Base-by-base conservation (phyloP, 148 eudicot genomes). In the Camellia sinensis region DNA sequence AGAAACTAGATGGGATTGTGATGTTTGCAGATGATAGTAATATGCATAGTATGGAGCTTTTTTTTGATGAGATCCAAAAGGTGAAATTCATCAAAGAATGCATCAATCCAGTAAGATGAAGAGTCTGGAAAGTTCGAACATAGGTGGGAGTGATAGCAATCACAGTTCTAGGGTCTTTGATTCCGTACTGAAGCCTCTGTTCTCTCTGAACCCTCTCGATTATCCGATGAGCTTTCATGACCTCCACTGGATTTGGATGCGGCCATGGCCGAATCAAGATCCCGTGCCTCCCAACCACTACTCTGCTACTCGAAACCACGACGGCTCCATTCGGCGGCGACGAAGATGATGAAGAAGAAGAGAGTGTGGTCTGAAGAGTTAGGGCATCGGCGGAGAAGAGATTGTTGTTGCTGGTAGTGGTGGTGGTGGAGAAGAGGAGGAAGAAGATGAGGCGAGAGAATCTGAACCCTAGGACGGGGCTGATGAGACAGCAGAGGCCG, bases 11-110 rank as follows among this genome's bases (percentile, higher is more conserved):
- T 86, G 99, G 99, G 12, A 83, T 93, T 57, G 95, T 96, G 87
- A 86, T 90, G 87, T 96, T 96, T 89, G 98, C 92, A 13, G 99
- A 96, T 83, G 99, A 96, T 86, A 96, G 98, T 88, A 96, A 96
- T 85, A 92, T 96, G 98, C 98, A 93, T 71, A 90, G 94, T 83
- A 75, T 93, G 88, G 98, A 96, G 80, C 87, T 96, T 44, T 96
- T 96, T 83, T n/a, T n/a, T n/a, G 99, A 96, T 78, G 99, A 96
- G 92, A 87, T 90, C 17, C 99, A 96, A 54, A 93, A 83, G n/a
- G n/a, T n/a, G n/a, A 80, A 86, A 82, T 96, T 96, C 99, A 93
- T 96, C 81, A 96, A 77, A 1, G 98, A 87, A 80, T 96, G 98
- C 98, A 93, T 91, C 74, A 96, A 89, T 22, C 95, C 97, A 8